Evolutionary conservation across 2,329 filamentous ascomycete species (phyloP).

Genomic region (Fonsecaea pugnacius): DNA sequence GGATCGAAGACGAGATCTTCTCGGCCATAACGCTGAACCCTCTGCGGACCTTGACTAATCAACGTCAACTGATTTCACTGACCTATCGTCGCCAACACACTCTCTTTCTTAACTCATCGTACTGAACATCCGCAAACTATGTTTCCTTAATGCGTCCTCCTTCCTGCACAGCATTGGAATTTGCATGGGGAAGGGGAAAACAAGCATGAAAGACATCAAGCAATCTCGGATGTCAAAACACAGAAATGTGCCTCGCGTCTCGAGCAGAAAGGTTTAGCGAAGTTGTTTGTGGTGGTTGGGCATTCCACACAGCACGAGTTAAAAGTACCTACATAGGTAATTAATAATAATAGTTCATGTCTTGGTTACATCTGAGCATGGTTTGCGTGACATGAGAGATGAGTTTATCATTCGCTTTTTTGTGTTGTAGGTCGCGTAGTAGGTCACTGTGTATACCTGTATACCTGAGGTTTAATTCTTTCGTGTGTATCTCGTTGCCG

Average conservation of each 20-base stretch:
- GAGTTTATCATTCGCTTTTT: neutral
- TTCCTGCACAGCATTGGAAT: neutral
- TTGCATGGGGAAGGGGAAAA: neutral
- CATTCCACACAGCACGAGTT: neutral
- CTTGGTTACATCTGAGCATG: neutral
- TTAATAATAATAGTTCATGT: conserved; percentile 2
- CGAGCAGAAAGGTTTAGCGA: neutral
- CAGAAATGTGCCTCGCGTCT: conserved; percentile 1
- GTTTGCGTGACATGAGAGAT: neutral
- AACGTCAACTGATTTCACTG: neutral
- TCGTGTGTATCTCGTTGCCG: too few relatives aligned
- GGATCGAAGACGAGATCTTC: neutral
- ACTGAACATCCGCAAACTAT: neutral
- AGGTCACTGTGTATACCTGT: too few relatives aligned
- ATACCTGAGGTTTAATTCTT: too few relatives aligned
- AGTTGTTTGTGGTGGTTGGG: neutral
- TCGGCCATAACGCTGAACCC: neutral
- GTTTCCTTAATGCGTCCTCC: neutral
- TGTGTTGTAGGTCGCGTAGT: too few relatives aligned
- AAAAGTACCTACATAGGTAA: neutral
- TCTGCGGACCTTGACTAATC: neutral
- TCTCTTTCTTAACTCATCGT: neutral
- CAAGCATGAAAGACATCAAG: neutral
- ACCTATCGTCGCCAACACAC: neutral
- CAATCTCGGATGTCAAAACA: neutral